Conservation (phyloP, 495 filamentous ascomycete genomes). For the Neurospora sp. region DNA sequence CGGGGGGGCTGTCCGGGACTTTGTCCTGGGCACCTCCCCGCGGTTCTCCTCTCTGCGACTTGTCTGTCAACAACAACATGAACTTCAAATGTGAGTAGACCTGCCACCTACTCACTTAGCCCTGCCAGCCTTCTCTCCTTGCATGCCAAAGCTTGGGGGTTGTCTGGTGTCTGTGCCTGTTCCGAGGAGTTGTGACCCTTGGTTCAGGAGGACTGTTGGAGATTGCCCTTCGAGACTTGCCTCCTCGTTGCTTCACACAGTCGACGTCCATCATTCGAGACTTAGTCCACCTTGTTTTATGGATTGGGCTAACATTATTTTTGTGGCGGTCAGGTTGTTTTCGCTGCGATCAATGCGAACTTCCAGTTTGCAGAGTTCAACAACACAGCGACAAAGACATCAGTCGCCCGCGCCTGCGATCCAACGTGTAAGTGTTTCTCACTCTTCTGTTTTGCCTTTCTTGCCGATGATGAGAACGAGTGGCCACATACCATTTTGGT, state of each 20-base stretch:
- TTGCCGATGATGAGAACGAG: neutral
- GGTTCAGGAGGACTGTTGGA: neutral
- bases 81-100: neutral
- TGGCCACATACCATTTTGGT: neutral
- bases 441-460: neutral
- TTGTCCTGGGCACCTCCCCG: neutral
- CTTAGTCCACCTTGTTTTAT: neutral
- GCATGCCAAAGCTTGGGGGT: neutral
- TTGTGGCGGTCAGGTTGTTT: neutral
- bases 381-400: neutral
- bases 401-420: neutral
- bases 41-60: neutral
- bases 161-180: neutral
- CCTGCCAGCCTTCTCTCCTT: neutral
- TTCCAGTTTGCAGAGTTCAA: neutral
- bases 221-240: neutral
- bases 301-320: neutral
- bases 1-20: neutral
- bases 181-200: neutral
- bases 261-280: neutral
- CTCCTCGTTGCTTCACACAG: neutral
- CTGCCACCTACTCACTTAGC: neutral
- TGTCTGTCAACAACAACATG: neutral
- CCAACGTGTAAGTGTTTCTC: neutral
- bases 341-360: neutral